Evolutionary conservation across 2,329 filamentous ascomycete species (phyloP).

Genomic region (Sclerotinia minor): DNA sequence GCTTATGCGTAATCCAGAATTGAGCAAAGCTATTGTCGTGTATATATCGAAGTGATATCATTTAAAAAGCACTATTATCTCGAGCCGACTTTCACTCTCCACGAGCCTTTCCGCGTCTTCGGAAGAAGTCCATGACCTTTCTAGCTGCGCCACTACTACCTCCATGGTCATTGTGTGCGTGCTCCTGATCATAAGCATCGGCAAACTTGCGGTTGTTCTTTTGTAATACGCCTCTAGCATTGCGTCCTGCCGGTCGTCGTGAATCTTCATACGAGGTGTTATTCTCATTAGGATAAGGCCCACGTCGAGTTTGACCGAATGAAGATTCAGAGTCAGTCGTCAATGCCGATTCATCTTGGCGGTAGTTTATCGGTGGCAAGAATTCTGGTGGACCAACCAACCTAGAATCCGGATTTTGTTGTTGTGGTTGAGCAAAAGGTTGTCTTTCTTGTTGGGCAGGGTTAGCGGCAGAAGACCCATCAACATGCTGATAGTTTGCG

Average conservation of each 20-base stretch:
- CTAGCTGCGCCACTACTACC: conserved; percentile 86
- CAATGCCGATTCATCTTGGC: conserved; percentile 36
- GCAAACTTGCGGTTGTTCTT: conserved; percentile 85
- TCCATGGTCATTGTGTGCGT: conserved; percentile 62
- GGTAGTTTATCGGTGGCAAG: conserved; percentile 38
- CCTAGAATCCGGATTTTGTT: conserved; percentile 37
- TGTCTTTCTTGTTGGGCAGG: conserved; percentile 45
- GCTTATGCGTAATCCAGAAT: conserved; percentile 23
- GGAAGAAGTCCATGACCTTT: conserved; percentile 98
- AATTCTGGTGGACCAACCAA: conserved; percentile 34
- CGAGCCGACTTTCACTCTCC: conserved; percentile 26
- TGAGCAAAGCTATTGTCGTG: conserved; percentile 17
- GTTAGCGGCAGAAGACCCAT: conserved; percentile 39
- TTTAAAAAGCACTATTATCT: conserved; percentile 1
- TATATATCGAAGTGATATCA: conserved; percentile 20
- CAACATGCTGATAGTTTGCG: conserved; percentile 31
- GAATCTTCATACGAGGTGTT: conserved; percentile 32
- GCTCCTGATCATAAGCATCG: conserved; percentile 82
- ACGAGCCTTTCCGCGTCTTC: conserved; percentile 74
- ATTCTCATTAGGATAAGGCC: conserved; percentile 31
- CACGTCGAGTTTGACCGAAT: conserved; percentile 33
- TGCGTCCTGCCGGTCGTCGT: conserved; percentile 34
- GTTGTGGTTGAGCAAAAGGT: conserved; percentile 47
- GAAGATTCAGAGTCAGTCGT: conserved; percentile 41
- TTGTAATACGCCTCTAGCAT: conserved; percentile 60